A percentile compares a stretch with the other conserved stretches of the same genome.
phyloP scores from a whole-genome alignment of 345 rosid genomes.

The Microcos paniculata region DNA sequence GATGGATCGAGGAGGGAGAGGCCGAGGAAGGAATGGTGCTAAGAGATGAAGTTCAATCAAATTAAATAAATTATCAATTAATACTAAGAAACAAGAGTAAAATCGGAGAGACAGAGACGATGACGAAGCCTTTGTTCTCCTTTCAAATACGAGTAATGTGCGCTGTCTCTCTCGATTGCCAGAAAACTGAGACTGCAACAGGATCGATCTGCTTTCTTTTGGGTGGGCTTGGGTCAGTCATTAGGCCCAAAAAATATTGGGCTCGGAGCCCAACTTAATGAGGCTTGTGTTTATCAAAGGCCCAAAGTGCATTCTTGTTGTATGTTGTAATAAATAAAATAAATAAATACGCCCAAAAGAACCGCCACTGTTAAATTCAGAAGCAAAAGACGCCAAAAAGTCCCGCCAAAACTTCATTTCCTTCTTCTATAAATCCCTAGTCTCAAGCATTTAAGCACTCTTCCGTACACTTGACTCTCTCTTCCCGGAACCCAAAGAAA shows the following conservation, averaged over 20 bases:
- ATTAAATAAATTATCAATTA: too few species aligned
- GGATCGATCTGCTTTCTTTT: too few species aligned
- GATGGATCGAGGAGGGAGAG: slow-evolving; percentile 26
- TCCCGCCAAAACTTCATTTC: slow-evolving; percentile 12
- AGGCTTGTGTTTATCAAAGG: too few species aligned
- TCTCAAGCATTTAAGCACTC: background rate
- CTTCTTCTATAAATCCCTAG: background rate
- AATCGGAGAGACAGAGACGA: background rate
- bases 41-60: too few species aligned
- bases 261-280: background rate
- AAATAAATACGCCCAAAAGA: too few species aligned
- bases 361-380: background rate
- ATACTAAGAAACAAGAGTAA: too few species aligned
- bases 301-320: too few species aligned
- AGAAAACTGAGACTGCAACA: too few species aligned
- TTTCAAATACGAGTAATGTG: too few species aligned
- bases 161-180: too few species aligned
- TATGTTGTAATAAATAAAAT: too few species aligned
- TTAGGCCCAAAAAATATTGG: background rate
- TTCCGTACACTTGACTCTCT: background rate
- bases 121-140: background rate
- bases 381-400: background rate
- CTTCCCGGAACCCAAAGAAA: background rate
- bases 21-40: too few species aligned
- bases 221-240: background rate